These are phyloP conservation scores for Fusarium napiforme DNA, from an alignment of 2,329 filamentous ascomycete genomes.

Conservation along the genomic window DNA sequence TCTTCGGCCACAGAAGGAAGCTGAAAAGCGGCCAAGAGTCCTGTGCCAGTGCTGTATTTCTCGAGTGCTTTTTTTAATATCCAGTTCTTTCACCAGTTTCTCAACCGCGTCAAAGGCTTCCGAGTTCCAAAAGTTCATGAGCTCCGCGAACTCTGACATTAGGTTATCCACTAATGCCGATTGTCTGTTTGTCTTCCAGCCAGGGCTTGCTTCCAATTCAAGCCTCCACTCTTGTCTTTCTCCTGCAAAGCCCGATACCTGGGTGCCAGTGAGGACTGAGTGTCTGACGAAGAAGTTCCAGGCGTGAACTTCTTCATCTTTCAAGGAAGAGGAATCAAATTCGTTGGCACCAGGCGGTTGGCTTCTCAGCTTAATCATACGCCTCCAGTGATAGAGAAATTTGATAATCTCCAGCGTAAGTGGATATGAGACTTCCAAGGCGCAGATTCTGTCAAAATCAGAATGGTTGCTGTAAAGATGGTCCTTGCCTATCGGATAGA, in stretches of 20 bases:
- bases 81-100: background rate
- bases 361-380: background rate
- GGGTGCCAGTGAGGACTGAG: background rate
- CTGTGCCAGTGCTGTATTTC: background rate
- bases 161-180: slow-evolving; percentile 2
- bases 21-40: background rate
- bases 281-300: background rate
- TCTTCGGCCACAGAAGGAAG: background rate
- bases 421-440: background rate
- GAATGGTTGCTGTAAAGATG: slow-evolving; percentile 5
- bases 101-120: background rate
- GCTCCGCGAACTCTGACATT: background rate
- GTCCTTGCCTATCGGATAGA: background rate
- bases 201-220: background rate
- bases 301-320: background rate
- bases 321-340: background rate
- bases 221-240: background rate
- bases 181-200: background rate
- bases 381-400: slow-evolving; percentile 17
- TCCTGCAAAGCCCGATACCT: background rate
- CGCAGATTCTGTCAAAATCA: background rate
- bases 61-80: background rate
- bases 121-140: background rate
- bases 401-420: background rate
- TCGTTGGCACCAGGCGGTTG: background rate